These are phyloP conservation scores for Colletotrichum musae DNA, from an alignment of 2,329 filamentous ascomycete species.

Conservation along the genomic window DNA sequence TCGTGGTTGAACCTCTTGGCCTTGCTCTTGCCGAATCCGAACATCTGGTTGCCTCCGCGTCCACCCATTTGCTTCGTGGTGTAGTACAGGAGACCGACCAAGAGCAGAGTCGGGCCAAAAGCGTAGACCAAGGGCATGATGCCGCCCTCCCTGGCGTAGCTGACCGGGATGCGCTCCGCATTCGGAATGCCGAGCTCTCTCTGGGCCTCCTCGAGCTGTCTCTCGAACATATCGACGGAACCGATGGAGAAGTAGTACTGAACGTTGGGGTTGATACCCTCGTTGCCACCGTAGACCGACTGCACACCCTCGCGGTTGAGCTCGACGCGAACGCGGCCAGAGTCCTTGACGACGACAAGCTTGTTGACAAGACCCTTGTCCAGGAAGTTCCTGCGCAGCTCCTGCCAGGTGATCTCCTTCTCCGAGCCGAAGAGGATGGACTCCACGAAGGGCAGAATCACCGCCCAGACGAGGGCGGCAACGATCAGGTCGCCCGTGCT, in stretches of 20 bases:
- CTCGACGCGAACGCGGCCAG: conserved; percentile 80
- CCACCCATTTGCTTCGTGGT: conserved; percentile 82
- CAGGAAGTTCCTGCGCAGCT: conserved; percentile 92
- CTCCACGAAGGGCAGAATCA: conserved; percentile 60
- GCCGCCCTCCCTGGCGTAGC: conserved; percentile 85
- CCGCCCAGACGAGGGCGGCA: conserved; percentile 58
- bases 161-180: conserved; percentile 92
- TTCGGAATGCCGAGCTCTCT: conserved; percentile 87
- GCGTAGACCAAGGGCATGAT: conserved; percentile 79
- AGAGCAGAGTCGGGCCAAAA: conserved; percentile 88
- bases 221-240: conserved; percentile 93
- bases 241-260: conserved; percentile 96
- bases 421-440: conserved; percentile 58
- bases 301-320: conserved; percentile 82
- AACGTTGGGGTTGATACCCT: conserved; percentile 76
- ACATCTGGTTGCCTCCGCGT: conserved; percentile 83
- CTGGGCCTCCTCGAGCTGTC: conserved; percentile 89
- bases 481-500: conserved; percentile 61
- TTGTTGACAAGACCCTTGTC: conserved; percentile 97
- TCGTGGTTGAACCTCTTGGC: conserved; percentile 99
- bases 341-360: conserved; percentile 82
- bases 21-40: conserved; percentile 95
- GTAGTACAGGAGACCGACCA: conserved; percentile 88
- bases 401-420: conserved; percentile 95
- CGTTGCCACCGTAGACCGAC: conserved; percentile 80